Evolutionary conservation across 495 filamentous ascomycete species (phyloP), one percentile per base, ranked within the genome.

Genomic region (Platismatia glauca): DNA sequence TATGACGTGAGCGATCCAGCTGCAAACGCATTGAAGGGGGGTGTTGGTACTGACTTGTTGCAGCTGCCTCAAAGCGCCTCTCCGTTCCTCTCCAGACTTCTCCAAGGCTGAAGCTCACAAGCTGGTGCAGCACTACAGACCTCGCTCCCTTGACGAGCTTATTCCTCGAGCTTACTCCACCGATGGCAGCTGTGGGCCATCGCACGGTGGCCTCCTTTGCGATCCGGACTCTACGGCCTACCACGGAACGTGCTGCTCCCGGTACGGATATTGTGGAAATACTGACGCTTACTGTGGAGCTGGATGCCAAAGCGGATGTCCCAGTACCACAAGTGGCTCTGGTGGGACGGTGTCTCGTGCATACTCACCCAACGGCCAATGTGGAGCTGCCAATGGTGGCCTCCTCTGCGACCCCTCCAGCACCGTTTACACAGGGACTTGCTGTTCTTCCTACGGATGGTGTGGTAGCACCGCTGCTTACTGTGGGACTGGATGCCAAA

Each of bases 141-240:
- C 60, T 37, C 50, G 60, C 7, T 62, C 60, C 59, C 61, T 65
- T 52, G 29, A 68, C 7, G 34, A 65, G 31, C 60, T 67, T n/a
- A 31, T 61, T 12, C 48, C 67, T 48, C 63, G 65, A 16, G 64
- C 60, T 16, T 72, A 69, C 55, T 74, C 73, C 7, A 66, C 67
- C 7, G 70, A 76, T 41, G 70, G 73, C 31, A 64, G 57, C 22
- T 75, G 73, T 58, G 72, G 72, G 12, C 70, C n/a, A n/a, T n/a
- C n/a, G n/a, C n/a, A n/a, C n/a, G n/a, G 68, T 22, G 70, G 70
- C 31, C 63, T 66, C 7, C 59, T 73, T 27, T 75, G 73, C 55
- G 70, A 61, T 41, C 59, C 59, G 13, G 24, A 61, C 16, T 41
- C 48, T 38, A 44, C 59, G 15, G 27, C 8, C 50, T 61, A 61